These are phyloP conservation scores for Calonectria pseudoreteaudii DNA, from an alignment of 2,329 filamentous ascomycete species.

Conservation along the genomic window DNA sequence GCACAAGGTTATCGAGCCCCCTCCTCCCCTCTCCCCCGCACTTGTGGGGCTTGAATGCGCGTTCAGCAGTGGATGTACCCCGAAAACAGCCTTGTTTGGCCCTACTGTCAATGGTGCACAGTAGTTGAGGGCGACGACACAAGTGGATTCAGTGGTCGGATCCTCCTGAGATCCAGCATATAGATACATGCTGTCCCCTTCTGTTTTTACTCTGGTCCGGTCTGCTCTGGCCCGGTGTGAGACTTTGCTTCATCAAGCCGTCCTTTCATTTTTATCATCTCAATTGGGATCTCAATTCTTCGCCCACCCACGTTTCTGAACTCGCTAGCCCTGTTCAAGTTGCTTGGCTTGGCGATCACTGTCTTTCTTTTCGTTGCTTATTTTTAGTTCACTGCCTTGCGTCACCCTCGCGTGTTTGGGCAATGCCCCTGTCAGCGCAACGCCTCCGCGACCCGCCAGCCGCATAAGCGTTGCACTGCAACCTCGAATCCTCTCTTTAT, in stretches of 20 bases:
- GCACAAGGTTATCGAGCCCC: not conserved
- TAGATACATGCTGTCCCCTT: not conserved
- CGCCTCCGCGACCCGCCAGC: not conserved
- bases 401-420: not conserved
- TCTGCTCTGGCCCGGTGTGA: too few species aligned
- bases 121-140: slow-evolving; percentile 13
- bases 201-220: not conserved
- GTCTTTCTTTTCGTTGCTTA: not conserved
- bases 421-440: not conserved
- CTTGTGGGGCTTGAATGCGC: not conserved
- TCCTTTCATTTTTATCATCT: not conserved
- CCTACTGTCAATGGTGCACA: not conserved
- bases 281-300: not conserved
- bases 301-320: not conserved
- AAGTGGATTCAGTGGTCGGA: not conserved
- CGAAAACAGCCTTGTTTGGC: not conserved
- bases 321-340: not conserved
- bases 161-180: not conserved
- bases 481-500: not conserved
- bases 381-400: not conserved
- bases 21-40: too few species aligned
- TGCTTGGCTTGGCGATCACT: not conserved
- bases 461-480: not conserved
- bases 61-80: not conserved
- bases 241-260: not conserved